A percentile compares a stretch with the other conserved stretches of the same genome.
Evolutionary conservation across 1,284 basidiomycete species (phyloP).

Genomic region (Cryptococcus neoformans): DNA sequence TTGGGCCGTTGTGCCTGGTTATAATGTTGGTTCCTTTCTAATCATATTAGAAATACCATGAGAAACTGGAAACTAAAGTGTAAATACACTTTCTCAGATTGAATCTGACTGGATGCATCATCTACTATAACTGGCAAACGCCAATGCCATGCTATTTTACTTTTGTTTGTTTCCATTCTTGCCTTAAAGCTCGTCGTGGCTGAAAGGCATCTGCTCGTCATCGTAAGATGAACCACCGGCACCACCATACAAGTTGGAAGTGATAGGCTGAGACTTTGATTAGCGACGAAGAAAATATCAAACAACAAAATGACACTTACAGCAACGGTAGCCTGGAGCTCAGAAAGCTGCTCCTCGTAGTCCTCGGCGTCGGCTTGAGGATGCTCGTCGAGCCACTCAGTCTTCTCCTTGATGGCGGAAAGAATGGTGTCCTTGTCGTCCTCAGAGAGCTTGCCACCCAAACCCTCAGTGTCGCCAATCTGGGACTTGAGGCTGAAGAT

Average conservation of each 20-base stretch:
- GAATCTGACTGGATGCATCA: too few species aligned
- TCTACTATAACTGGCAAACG: too few species aligned
- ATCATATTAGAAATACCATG: too few species aligned
- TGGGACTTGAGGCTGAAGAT: constrained; percentile 80
- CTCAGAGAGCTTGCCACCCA: constrained; percentile 81
- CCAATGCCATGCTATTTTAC: background rate
- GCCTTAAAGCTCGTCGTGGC: constrained; percentile 50
- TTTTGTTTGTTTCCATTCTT: background rate
- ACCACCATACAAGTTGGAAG: constrained; percentile 70
- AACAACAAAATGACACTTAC: constrained; percentile 15
- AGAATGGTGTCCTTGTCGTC: constrained; percentile 88
- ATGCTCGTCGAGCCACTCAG: constrained; percentile 86
- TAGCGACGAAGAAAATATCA: background rate
- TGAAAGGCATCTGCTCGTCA: constrained; percentile 45
- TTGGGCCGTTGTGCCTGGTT: too few species aligned
- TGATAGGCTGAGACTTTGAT: constrained; percentile 57
- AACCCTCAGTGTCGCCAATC: constrained; percentile 78
- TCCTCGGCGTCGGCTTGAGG: constrained; percentile 77
- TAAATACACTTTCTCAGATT: too few species aligned
- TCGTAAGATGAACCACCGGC: constrained; percentile 29
- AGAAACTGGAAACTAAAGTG: too few species aligned
- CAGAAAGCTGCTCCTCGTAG: constrained; percentile 82
- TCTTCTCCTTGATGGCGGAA: constrained; percentile 78
- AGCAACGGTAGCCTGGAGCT: constrained; percentile 66
- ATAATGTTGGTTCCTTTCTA: too few species aligned